A percentile compares a stretch with the other conserved stretches of the same genome.
Conservation (phyloP, 495 filamentous ascomycete genomes). For the Choiromyces venosus region DNA sequence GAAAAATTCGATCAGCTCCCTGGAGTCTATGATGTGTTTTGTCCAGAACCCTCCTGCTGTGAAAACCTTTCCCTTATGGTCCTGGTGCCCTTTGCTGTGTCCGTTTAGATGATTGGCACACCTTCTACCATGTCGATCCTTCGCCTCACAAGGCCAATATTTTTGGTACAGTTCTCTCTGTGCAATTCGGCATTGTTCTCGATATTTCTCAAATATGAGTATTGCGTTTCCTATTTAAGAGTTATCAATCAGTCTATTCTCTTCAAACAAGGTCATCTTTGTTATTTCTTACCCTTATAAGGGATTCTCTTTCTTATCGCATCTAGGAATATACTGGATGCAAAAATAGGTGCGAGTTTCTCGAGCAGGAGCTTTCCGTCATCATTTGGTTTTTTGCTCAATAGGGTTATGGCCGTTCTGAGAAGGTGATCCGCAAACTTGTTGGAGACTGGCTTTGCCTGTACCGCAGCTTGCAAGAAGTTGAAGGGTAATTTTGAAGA, state of each 20-base stretch:
- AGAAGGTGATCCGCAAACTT: slow-evolving; percentile 35
- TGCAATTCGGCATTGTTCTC: slow-evolving; percentile 22
- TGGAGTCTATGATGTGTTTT: neutral
- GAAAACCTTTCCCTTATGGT: slow-evolving; percentile 31
- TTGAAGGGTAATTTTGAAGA: slow-evolving; percentile 35
- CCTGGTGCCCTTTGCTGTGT: slow-evolving; percentile 34
- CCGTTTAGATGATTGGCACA: slow-evolving; percentile 30
- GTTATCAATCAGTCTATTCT: neutral
- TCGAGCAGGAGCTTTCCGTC: slow-evolving; percentile 23
- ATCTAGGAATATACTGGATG: slow-evolving; percentile 35
- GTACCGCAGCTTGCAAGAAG: slow-evolving; percentile 33
- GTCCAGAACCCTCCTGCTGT: neutral
- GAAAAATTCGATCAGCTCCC: neutral
- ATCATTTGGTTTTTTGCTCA: slow-evolving; percentile 12
- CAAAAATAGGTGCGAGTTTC: slow-evolving; percentile 28
- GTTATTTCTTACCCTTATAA: neutral
- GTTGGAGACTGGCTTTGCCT: slow-evolving; percentile 27
- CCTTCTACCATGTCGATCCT: slow-evolving; percentile 20
- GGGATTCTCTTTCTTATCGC: slow-evolving; percentile 10
- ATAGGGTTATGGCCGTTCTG: slow-evolving; percentile 25
- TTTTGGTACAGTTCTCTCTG: slow-evolving; percentile 33
- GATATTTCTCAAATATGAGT: slow-evolving; percentile 28
- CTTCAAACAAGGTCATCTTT: neutral
- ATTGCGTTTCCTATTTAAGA: neutral
- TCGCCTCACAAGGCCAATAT: slow-evolving; percentile 32